phyloP scores from a whole-genome alignment of 257 asterid species.

The Coffea canephora region DNA sequence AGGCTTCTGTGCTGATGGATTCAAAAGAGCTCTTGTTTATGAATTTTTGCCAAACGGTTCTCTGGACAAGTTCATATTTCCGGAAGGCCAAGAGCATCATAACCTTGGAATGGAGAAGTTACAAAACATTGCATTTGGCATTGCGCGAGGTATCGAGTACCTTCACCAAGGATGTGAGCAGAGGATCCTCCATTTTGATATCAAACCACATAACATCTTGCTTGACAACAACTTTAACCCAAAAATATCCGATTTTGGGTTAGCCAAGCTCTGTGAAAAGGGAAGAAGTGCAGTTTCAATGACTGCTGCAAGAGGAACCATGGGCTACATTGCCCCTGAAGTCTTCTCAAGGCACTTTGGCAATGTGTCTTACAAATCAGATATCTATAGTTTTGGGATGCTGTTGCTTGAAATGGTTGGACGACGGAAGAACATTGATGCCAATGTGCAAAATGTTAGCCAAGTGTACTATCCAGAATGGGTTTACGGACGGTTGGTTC shows the following conservation, averaged over 20 bases:
- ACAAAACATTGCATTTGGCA: slow-evolving; percentile 24
- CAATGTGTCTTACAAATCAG: slow-evolving; percentile 36
- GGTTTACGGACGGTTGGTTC: too few relatives aligned
- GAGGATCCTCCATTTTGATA: slow-evolving; percentile 21
- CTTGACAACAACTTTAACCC: slow-evolving; percentile 4
- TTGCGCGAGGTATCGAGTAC: slow-evolving; percentile 35
- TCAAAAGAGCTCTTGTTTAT: too few relatives aligned
- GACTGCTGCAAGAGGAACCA: slow-evolving; percentile 13
- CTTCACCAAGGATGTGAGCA: slow-evolving; percentile 30
- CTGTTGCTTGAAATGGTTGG: too few relatives aligned
- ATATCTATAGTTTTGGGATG: slow-evolving; percentile 18
- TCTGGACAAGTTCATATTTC: slow-evolving; percentile 37
- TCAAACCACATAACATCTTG: slow-evolving; percentile 28
- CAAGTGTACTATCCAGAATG: too few relatives aligned
- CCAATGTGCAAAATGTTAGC: too few relatives aligned
- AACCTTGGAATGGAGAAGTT: slow-evolving; percentile 24
- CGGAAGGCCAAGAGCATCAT: background rate
- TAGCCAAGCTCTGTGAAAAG: too few relatives aligned
- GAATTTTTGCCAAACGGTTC: slow-evolving; percentile 11
- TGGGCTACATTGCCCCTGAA: slow-evolving; percentile 44
- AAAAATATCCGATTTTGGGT: too few relatives aligned
- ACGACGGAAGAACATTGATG: too few relatives aligned
- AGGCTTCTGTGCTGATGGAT: too few relatives aligned
- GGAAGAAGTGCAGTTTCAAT: too few relatives aligned
- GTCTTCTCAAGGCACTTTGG: slow-evolving; percentile 32